Base-by-base conservation (phyloP, 768 basidiomycete genomes). In the Suillus variegatus region DNA sequence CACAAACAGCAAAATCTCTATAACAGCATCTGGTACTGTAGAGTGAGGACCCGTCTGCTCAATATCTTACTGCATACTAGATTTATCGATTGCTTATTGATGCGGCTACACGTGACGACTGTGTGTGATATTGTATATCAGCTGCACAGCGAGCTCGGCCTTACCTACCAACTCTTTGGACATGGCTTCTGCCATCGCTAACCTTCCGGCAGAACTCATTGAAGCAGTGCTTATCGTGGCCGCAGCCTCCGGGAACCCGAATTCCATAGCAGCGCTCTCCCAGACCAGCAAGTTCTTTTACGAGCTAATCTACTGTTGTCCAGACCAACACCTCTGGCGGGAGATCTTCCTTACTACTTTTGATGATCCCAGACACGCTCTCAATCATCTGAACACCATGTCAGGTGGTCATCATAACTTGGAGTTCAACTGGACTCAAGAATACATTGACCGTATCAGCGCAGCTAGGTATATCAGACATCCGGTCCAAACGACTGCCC, bases 1-100 rank as follows among this genome's bases (percentile, higher is more conserved):
- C 9, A 72, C 80, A 0, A 70, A 69, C 38, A 32, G 78, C 60
- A 76, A 76, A 47, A 77, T 95, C 67, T 74, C 71, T 36, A 91
- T 96, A 69, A 73, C 76, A 36, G 76, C 78, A 32, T 85, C 81
- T 56, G 94, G 93, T 65, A 76, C 77, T 62, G 72, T 86, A 61
- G 78, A 78, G 63, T 76, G 52, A 74, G 60, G 41, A 60, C 7
- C 18, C 6, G 18, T 60, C 41, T 43, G 58, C 25, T 43, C 18
- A 20, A 12, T 18, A 43, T 28, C 54, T 55, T 54, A 35, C 32
- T 43, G 43, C 41, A 32, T 20, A 41, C 12, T 60, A 60, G 40
- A 41, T 18, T 32, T 22, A 18, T 16, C 16, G 7, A 16, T 32
- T 10, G 28, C 32, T 35, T 55, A 55, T 35, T n/a, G 35, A 36